Percentiles rank a stretch among this genome's conserved stretches.
phyloP scores from a whole-genome alignment of 1,284 basidiomycete genomes.

The Fomes fomentarius region DNA sequence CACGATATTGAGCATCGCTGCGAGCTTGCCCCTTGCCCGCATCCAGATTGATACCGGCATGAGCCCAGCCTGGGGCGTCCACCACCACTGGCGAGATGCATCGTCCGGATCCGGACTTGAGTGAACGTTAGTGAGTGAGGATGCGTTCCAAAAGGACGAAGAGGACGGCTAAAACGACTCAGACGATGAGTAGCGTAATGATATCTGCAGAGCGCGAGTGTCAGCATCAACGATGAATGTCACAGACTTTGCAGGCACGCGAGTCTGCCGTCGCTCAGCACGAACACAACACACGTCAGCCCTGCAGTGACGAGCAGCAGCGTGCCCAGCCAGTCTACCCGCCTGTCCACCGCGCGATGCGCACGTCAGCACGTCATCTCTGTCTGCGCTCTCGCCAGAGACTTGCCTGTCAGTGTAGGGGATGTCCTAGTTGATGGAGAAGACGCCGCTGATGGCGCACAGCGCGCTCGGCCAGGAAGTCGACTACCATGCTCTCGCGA shows the following conservation, averaged over 20 bases:
- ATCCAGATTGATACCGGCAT: conserved; percentile 75
- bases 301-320: conserved; percentile 75
- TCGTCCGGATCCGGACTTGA: conserved; percentile 37
- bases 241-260: no score
- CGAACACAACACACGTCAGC: conserved; percentile 79
- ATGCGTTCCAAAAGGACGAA: conserved; percentile 76
- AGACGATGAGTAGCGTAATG: conserved; percentile 64
- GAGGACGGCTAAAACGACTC: conserved; percentile 55
- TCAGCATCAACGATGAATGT: not conserved
- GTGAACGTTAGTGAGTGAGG: conserved; percentile 50
- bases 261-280: conserved; percentile 73
- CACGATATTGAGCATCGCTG: conserved; percentile 67
- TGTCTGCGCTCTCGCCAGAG: no score
- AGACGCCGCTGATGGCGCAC: conserved; percentile 42
- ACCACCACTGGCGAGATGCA: conserved; percentile 24
- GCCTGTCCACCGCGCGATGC: no score
- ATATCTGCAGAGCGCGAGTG: conserved; percentile 52
- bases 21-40: conserved; percentile 66
- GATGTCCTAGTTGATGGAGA: conserved; percentile 49
- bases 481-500: conserved; percentile 50
- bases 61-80: conserved; percentile 66
- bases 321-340: conserved; percentile 71
- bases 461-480: conserved; percentile 52
- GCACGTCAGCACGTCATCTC: no score
- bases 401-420: conserved; percentile 50